Base-by-base conservation (phyloP, 2,329 filamentous ascomycete genomes). In the Penicillium sp. region DNA sequence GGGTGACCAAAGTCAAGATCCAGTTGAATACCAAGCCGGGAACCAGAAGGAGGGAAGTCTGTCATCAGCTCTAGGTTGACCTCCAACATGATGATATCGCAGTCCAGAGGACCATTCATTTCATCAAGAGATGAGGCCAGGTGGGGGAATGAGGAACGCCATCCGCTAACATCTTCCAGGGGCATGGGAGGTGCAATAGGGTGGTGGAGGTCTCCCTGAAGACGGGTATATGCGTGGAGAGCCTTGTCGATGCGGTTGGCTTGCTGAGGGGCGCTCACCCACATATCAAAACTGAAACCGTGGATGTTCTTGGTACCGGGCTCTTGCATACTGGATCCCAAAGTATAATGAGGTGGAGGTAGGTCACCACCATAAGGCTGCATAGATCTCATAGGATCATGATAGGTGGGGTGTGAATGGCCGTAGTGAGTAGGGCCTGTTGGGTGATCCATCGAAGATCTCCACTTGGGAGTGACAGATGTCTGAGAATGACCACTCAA, bases 251-350 rank as follows among this genome's bases (percentile, higher is more conserved):
- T 67, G 21, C 67, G 66, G 43, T 71, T 67, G 5, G 65, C 69
- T 51, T 73, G 69, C 37, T 71, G 64, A 44, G 70, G 70, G 5
- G 67, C 65, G 58, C 70, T 75, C 7, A 78, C 75, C 74, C 75
- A 78, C 77, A 79, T 79, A 42, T 75, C 72, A 56, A 80, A 79
- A 43, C 67, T 71, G 46, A 78, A 67, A 16, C 69, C 70, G 54
- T 72, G 64, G 26, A 76, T 63, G 39, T 58, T 62, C 43, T 69
- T 67, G 21, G 61, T 51, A 26, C 61, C 62, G 9, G 61, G 52
- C n/a, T 71, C 69, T 21, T 69, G 69, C 51, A 70, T 61, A 44
- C 65, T 73, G 5, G 69, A 69, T 9, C 67, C 71, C 26, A 74
- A 56, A 8, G 67, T 69, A 50, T 69, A 68, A 49, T 67, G 62